A percentile compares a stretch with the other conserved stretches of the same genome.
phyloP scores from a whole-genome alignment of 2,329 filamentous ascomycete genomes.

The Blastomyces silverae region DNA sequence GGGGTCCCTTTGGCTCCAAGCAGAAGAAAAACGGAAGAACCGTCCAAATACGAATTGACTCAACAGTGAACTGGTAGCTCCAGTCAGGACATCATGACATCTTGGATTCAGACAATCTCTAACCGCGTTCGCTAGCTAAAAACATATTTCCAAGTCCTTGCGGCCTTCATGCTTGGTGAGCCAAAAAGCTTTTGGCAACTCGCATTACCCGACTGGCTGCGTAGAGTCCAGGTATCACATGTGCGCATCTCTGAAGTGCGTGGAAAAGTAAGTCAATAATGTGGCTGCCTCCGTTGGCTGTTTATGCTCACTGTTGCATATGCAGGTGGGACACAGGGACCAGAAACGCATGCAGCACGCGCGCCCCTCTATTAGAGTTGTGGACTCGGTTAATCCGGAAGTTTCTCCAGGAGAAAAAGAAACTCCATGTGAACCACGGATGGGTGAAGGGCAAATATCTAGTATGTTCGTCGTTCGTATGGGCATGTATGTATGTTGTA shows the following conservation, averaged over 20 bases:
- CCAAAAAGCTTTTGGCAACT: not conserved
- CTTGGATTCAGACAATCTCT: not conserved
- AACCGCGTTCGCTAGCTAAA: not conserved
- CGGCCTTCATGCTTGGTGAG: not conserved
- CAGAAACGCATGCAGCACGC: constrained; percentile 1
- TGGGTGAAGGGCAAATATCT: not conserved
- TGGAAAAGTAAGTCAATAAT: not conserved
- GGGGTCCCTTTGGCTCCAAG: not conserved
- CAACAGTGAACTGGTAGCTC: not conserved
- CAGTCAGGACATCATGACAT: not conserved
- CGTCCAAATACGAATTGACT: not conserved
- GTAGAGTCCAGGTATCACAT: not conserved
- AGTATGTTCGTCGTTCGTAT: not conserved
- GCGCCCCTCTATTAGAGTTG: not conserved
- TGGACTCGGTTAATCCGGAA: constrained; percentile 5
- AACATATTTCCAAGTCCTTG: not conserved
- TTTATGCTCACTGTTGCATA: not conserved
- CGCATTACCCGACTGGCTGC: not conserved
- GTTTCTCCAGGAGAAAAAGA: not conserved
- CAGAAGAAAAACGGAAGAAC: not conserved
- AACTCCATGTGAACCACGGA: not conserved
- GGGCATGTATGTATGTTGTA: not conserved
- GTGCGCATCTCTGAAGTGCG: not conserved
- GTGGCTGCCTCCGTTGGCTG: not conserved
- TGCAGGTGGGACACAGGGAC: not conserved